Evolutionary conservation across 768 basidiomycete genomes (phyloP).

Genomic region (Candolleomyces efflorescens): DNA sequence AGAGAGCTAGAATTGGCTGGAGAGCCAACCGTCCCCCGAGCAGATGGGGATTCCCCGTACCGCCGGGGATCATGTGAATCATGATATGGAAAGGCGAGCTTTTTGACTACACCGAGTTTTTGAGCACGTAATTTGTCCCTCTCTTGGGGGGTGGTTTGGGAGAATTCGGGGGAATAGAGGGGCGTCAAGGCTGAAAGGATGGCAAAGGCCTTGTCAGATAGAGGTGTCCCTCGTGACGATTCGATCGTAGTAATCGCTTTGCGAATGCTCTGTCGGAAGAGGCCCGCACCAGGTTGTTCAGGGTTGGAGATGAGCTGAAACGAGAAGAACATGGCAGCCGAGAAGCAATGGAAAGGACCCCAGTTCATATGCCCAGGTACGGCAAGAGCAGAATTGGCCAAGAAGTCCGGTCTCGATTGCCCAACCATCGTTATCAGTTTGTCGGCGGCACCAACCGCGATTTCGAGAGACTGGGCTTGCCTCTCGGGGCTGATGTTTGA

Average conservation of each 20-base stretch:
- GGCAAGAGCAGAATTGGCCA: conserved; percentile 61
- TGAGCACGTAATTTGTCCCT: conserved; percentile 58
- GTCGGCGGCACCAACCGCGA: conserved; percentile 73
- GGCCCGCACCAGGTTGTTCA: conserved; percentile 71
- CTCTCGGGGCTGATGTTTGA: conserved; percentile 32
- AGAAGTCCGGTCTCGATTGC: conserved; percentile 72
- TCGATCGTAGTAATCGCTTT: conserved; percentile 65
- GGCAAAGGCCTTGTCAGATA: conserved; percentile 72
- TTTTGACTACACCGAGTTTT: conserved; percentile 63
- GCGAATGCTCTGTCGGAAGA: conserved; percentile 73
- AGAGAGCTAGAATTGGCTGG: conserved; percentile 57
- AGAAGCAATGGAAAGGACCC: conserved; percentile 82
- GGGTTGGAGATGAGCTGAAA: conserved; percentile 81
- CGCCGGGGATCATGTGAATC: conserved; percentile 56
- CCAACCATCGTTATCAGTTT: conserved; percentile 75
- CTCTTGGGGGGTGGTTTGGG: conserved; percentile 40
- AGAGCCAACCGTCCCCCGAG: conserved; percentile 43
- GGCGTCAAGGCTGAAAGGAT: conserved; percentile 71
- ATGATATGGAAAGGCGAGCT: conserved; percentile 80
- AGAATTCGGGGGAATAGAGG: conserved; percentile 65
- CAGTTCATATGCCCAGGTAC: conserved; percentile 83
- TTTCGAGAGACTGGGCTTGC: conserved; percentile 60
- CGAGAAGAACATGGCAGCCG: conserved; percentile 89
- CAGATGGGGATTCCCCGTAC: conserved; percentile 45
- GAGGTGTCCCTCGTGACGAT: conserved; percentile 55